These are phyloP conservation scores for Yamadazyma olivae DNA, from an alignment of 805 yeast species.

Conservation along the genomic window DNA sequence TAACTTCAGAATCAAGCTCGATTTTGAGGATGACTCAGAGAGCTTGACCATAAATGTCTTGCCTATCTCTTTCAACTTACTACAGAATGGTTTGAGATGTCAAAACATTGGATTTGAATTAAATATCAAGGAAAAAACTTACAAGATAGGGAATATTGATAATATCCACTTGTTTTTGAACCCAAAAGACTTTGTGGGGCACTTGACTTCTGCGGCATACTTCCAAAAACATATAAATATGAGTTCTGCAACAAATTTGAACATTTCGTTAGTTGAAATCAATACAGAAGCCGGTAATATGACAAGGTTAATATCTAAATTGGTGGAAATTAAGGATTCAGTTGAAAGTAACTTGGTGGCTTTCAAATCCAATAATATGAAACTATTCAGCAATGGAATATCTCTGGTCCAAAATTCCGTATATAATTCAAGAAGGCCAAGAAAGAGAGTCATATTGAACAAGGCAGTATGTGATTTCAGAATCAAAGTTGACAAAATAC, in stretches of 20 bases:
- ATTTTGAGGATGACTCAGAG: constrained; percentile 15
- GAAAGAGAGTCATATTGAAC: constrained; percentile 12
- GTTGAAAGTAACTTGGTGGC: no score
- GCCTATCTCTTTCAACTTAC: constrained; percentile 45
- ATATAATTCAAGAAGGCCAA: constrained; percentile 12
- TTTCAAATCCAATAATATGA: no score
- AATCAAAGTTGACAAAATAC: constrained; percentile 14
- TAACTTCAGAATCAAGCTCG: constrained; percentile 23
- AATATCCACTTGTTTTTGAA: constrained; percentile 25
- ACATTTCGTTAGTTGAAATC: constrained; percentile 5
- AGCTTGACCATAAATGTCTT: constrained; percentile 26
- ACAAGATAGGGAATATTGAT: constrained; percentile 17
- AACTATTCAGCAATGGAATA: no score
- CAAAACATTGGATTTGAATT: constrained; percentile 16
- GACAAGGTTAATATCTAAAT: no score
- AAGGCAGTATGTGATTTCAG: constrained; percentile 42
- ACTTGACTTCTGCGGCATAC: constrained; percentile 13
- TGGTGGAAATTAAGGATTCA: no score
- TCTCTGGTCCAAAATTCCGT: background rate
- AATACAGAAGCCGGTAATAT: no score
- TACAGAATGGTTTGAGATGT: constrained; percentile 28
- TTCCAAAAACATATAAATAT: constrained; percentile 18
- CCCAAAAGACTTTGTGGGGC: constrained; percentile 22
- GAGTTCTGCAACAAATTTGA: constrained; percentile 12
- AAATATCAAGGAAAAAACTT: constrained; percentile 1